These are phyloP conservation scores for Erodium trifolium DNA, from an alignment of 441 rosid species.

Conservation along the genomic window DNA sequence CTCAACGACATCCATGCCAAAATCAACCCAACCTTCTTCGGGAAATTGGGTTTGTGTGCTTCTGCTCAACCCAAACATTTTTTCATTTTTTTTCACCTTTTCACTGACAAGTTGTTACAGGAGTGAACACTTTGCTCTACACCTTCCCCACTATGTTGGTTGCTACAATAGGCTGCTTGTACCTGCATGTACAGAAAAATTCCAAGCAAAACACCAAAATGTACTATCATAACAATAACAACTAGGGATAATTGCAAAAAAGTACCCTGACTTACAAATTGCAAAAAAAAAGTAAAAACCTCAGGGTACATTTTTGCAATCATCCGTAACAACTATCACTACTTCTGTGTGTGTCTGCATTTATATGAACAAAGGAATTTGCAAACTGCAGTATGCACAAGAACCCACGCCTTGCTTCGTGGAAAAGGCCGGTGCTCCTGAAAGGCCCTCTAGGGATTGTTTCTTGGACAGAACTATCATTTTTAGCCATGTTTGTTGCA, in stretches of 20 bases:
- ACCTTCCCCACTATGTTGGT: conserved; percentile 46
- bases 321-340: not conserved
- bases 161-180: conserved; percentile 38
- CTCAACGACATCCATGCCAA: conserved; percentile 20
- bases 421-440: conserved; percentile 45
- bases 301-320: too few relatives aligned
- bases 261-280: too few relatives aligned
- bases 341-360: not conserved
- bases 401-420: not conserved
- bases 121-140: conserved; percentile 35
- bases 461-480: conserved; percentile 39
- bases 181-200: conserved; percentile 38
- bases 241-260: too few relatives aligned
- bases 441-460: conserved; percentile 66
- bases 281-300: too few relatives aligned
- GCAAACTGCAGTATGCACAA: not conserved
- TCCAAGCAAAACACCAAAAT: not conserved
- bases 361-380: not conserved
- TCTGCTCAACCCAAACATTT: not conserved
- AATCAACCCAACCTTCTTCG: conserved; percentile 27
- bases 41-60: conserved; percentile 31
- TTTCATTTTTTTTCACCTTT: not conserved
- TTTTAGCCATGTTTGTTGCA: conserved; percentile 43
- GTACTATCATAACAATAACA: not conserved
- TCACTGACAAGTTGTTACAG: conserved; percentile 23